These are phyloP conservation scores for Thelonectria blattea DNA, from an alignment of 2,329 filamentous ascomycete genomes.

Conservation along the genomic window DNA sequence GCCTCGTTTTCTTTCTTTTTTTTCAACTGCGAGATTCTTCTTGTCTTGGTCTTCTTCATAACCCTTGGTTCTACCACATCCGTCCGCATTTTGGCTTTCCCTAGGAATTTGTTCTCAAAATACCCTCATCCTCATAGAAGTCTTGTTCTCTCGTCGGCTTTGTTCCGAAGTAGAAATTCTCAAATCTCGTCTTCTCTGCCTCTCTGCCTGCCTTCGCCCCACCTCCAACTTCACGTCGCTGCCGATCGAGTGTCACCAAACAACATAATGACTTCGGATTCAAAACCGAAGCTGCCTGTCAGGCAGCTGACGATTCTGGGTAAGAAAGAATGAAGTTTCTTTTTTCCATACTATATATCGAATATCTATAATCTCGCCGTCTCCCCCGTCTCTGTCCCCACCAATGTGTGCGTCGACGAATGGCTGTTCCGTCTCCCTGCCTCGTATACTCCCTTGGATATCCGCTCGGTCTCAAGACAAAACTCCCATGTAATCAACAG, in stretches of 20 bases:
- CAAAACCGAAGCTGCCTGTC: slow-evolving; percentile 69
- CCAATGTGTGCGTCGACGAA: neutral
- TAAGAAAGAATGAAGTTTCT: slow-evolving; percentile 50
- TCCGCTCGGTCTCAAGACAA: slow-evolving; percentile 4
- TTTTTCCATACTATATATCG: neutral
- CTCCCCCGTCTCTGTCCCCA: neutral
- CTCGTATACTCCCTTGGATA: neutral
- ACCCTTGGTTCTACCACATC: neutral
- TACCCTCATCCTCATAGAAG: slow-evolving; percentile 3
- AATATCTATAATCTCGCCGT: neutral
- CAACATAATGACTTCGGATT: slow-evolving; percentile 24
- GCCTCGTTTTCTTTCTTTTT: slow-evolving; percentile 1
- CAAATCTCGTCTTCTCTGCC: no score
- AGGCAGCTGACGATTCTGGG: slow-evolving; percentile 81
- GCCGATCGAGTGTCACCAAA: slow-evolving; percentile 18
- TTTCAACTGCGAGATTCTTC: neutral
- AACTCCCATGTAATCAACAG: slow-evolving; percentile 12
- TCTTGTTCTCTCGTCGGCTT: slow-evolving; percentile 1
- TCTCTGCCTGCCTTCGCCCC: slow-evolving; percentile 2
- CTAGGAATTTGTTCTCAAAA: neutral
- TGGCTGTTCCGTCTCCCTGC: slow-evolving; percentile 1
- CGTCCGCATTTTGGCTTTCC: neutral
- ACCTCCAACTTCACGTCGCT: slow-evolving; percentile 9
- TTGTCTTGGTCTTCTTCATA: neutral
- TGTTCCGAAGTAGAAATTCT: slow-evolving; percentile 2